Evolutionary conservation across 768 basidiomycete species (phyloP).

Genomic region (Boletus pseudo-olivaceus): DNA sequence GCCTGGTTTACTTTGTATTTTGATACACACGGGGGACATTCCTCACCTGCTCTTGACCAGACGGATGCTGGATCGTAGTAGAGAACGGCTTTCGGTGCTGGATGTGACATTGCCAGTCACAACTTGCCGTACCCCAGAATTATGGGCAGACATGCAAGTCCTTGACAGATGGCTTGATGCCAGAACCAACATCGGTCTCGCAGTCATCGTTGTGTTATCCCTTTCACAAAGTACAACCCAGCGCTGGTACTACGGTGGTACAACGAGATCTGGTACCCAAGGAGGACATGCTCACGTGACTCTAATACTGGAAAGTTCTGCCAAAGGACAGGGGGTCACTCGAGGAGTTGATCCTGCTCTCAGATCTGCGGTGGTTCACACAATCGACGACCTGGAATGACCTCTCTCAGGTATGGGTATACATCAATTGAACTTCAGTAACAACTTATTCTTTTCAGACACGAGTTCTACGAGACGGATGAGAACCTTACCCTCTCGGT

Average conservation of each 20-base stretch:
- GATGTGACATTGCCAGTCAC: too few relatives aligned
- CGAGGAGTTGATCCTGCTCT: background rate
- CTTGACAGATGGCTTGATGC: too few relatives aligned
- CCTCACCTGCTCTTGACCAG: too few relatives aligned
- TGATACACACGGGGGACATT: too few relatives aligned
- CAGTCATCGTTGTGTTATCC: too few relatives aligned
- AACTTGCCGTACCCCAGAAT: background rate
- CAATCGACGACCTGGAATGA: constrained; percentile 18
- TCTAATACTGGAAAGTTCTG: constrained; percentile 26
- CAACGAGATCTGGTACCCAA: too few relatives aligned
- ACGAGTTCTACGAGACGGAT: constrained; percentile 88
- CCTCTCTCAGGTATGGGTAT: constrained; percentile 25
- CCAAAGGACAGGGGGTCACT: constrained; percentile 9
- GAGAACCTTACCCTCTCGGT: constrained; percentile 69
- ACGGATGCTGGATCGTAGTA: too few relatives aligned
- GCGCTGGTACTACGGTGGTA: background rate
- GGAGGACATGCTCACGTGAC: constrained; percentile 22
- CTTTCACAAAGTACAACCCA: background rate
- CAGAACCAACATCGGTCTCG: background rate
- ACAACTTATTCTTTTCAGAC: constrained; percentile 38
- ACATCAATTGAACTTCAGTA: background rate
- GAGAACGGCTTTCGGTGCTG: too few relatives aligned
- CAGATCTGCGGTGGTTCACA: background rate
- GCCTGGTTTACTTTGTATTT: too few relatives aligned
- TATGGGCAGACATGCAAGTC: background rate